phyloP scores from a whole-genome alignment of 371 early-diverging fungal species.

The Basidiobolus meristosporus region DNA sequence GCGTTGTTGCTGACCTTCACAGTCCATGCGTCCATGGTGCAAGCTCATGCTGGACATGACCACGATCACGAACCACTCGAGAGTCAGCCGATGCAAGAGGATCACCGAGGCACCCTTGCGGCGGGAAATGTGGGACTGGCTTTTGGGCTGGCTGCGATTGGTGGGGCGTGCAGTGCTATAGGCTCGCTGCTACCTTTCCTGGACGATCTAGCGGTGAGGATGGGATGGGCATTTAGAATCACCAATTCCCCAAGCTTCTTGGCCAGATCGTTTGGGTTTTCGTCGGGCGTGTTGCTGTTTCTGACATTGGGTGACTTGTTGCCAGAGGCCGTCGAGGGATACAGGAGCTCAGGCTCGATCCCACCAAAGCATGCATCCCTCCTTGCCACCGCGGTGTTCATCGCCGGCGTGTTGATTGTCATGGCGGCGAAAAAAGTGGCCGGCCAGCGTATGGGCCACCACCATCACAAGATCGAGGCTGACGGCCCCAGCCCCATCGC shows the following conservation, averaged over 20 bases:
- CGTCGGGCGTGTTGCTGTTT: slow-evolving; percentile 4
- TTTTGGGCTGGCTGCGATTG: slow-evolving; percentile 3
- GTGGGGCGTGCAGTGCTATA: background rate
- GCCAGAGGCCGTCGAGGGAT: slow-evolving; percentile 3
- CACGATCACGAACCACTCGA: no score
- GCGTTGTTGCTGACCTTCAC: no score
- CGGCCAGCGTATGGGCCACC: no score
- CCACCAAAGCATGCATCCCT: background rate
- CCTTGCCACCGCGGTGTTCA: slow-evolving; percentile 1
- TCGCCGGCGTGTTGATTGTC: slow-evolving; percentile 1
- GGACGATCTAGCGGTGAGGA: no score
- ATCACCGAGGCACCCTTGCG: no score
- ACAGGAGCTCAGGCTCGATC: no score
- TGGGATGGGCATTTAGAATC: slow-evolving; percentile 3
- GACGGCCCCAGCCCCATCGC: no score
- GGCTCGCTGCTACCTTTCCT: slow-evolving; percentile 4
- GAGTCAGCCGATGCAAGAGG: no score
- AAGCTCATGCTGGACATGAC: no score
- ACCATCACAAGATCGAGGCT: no score
- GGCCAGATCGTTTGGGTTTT: slow-evolving; percentile 3
- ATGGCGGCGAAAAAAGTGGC: background rate
- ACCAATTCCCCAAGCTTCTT: slow-evolving; percentile 4
- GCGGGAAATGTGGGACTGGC: slow-evolving; percentile 4
- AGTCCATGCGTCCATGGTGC: no score
- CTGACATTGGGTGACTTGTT: slow-evolving; percentile 5